Base-by-base conservation (phyloP, 164 flowering plant species). In the Vitis amurensis region DNA sequence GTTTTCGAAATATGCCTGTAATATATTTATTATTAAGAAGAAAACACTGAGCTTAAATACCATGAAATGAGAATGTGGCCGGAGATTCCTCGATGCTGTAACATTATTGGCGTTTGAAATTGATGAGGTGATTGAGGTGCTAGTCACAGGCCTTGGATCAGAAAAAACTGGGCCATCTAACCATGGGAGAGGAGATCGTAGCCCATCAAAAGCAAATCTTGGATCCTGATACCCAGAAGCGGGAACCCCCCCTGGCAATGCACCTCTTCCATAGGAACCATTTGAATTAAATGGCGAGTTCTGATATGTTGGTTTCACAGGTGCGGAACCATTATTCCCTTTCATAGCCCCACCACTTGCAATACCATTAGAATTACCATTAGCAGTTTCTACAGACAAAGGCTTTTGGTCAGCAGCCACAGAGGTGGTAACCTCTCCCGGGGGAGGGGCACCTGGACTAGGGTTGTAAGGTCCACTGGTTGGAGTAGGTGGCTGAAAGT, bases 201-300 rank as follows among this genome's bases (percentile, higher is more conserved):
- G 48, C 7, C 82, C 81, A 56, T 88, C 88, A 75, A 37, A 85
- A 37, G 72, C 77, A 76, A 67, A 83, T 66, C 85, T 79, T 14
- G 82, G 77, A 50, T 91, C 93, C 74, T 86, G 92, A 80, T 77
- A 84, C 57, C 88, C 81, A 64, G 89, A 61, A 11, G 79, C 68
- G 62, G 86, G 77, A 55, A 85, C n/a, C 9, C 84, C 81, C 30
- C 86, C 83, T 2, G 82, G 77, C 58, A 78, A 19, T n/a, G 74
- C 58, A 72, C 87, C 86, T 47, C 80, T 79, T 59, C 80, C 85
- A 76, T 78, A 84, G 0, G 89, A 77, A 30, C 81, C 83, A 68
- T 82, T 87, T 4, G 84, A 69, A 55, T 59, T 80, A 60, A 73
- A 63, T 8, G 76, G 31, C 4, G 87, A 73, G 17, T 78, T 83